phyloP scores from a whole-genome alignment of 495 filamentous ascomycete species.

The Penicillium daleae region DNA sequence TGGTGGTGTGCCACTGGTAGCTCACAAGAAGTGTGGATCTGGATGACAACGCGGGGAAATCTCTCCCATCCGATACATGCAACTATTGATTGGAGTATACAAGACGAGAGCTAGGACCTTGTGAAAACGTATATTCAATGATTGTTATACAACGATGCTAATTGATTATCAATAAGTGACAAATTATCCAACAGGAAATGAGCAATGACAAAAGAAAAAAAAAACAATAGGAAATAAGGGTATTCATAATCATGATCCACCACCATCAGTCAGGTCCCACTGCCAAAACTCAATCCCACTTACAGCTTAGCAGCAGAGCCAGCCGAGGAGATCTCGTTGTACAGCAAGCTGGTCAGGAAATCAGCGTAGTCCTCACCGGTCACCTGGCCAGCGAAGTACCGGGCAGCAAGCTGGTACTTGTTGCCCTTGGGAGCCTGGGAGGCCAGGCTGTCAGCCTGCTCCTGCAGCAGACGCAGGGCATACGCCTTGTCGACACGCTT shows the following conservation, averaged over 20 bases:
- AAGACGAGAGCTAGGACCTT: background rate
- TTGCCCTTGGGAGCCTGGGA: constrained; percentile 83
- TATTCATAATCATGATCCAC: constrained; percentile 39
- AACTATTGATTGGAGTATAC: no score
- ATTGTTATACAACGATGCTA: constrained; percentile 30
- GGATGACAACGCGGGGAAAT: no score
- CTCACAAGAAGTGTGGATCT: no score
- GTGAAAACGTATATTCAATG: constrained; percentile 4
- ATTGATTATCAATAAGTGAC: constrained; percentile 14
- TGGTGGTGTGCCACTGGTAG: no score
- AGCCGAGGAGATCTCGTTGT: constrained; percentile 92
- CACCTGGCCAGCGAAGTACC: constrained; percentile 91
- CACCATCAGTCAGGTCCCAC: background rate
- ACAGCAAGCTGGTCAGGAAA: constrained; percentile 92
- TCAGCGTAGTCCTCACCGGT: constrained; percentile 98
- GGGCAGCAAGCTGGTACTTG: constrained; percentile 86
- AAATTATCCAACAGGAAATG: constrained; percentile 1
- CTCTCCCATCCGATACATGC: no score
- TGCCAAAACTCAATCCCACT: constrained; percentile 16
- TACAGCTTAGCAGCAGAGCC: constrained; percentile 85
- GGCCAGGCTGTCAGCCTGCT: constrained; percentile 78
- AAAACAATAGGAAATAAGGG: constrained; percentile 23
- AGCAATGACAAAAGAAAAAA: background rate
- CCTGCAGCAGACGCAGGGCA: constrained; percentile 80
- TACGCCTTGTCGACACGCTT: constrained; percentile 93